Conservation (phyloP, 2,329 filamentous ascomycete species). For the Beauveria caledonica region DNA sequence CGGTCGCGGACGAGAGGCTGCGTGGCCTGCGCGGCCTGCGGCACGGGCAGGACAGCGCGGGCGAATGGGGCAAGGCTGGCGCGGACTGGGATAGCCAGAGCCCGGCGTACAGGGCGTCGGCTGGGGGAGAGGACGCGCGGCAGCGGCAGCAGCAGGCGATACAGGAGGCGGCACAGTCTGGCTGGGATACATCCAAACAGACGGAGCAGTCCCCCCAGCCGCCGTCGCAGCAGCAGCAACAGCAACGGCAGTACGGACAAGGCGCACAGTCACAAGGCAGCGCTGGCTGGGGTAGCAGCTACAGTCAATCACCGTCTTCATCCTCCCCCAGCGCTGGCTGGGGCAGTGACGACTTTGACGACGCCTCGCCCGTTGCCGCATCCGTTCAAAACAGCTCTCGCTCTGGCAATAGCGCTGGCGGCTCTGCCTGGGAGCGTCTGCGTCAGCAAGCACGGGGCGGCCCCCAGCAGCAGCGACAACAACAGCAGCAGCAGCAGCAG, state of each 20-base stretch:
- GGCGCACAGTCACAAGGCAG: not conserved
- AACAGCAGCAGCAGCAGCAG: constrained; percentile 13
- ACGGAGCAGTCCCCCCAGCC: not conserved
- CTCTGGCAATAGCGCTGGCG: constrained; percentile 14
- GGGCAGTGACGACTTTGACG: constrained; percentile 27
- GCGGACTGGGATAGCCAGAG: not conserved
- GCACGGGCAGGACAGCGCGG: not conserved
- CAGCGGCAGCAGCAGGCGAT: constrained; percentile 7
- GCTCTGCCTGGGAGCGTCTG: constrained; percentile 38
- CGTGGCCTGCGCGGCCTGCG: not conserved
- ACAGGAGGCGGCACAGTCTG: constrained; percentile 15
- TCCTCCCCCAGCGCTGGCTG: constrained; percentile 15
- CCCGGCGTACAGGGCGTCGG: not conserved
- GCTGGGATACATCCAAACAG: constrained; percentile 6
- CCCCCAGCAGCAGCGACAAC: constrained; percentile 1
- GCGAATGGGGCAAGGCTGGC: not conserved
- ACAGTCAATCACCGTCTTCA: not conserved
- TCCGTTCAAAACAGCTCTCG: constrained; percentile 19
- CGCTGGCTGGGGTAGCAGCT: constrained; percentile 7
- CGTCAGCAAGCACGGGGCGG: constrained; percentile 26
- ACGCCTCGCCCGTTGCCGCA: constrained; percentile 36
- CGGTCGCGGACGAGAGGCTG: not conserved
- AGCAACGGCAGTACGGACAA: not conserved
- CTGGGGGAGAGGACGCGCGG: not conserved
- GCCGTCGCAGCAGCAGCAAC: not conserved